A percentile compares a stretch with the other conserved stretches of the same genome.
Evolutionary conservation across 345 rosid species (phyloP).

Genomic region (Psidium friedrichsthalianum): DNA sequence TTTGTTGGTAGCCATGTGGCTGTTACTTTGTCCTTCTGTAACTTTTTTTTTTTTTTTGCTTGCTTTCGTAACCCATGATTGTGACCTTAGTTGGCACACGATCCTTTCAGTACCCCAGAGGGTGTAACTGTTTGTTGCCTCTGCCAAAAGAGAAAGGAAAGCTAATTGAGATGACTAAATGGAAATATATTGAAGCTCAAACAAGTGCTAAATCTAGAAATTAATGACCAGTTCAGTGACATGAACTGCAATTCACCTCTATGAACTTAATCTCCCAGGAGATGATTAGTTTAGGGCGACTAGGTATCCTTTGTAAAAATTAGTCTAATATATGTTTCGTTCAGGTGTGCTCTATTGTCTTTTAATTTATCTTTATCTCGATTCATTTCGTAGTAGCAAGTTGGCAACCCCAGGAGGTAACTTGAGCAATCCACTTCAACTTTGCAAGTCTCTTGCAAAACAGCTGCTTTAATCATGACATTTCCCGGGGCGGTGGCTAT

Average conservation of each 20-base stretch:
- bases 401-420: background rate
- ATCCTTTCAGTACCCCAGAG: background rate
- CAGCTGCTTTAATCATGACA: background rate
- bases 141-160: background rate
- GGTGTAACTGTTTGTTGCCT: background rate
- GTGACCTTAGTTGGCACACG: background rate
- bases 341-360: background rate
- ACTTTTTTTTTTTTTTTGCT: background rate
- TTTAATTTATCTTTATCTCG: background rate
- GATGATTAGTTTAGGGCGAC: background rate
- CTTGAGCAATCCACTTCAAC: background rate
- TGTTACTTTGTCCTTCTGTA: background rate
- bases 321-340: background rate
- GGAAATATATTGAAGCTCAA: background rate
- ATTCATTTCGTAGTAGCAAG: background rate
- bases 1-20: background rate
- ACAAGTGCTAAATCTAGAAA: background rate
- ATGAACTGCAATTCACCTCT: background rate
- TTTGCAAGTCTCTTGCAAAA: background rate
- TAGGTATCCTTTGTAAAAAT: background rate
- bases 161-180: background rate
- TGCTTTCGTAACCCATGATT: background rate
- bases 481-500: background rate
- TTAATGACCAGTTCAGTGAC: background rate
- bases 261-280: background rate